Evolutionary conservation across 78 protist genomes (phyloP).

Genomic region (Acrasis kona): DNA sequence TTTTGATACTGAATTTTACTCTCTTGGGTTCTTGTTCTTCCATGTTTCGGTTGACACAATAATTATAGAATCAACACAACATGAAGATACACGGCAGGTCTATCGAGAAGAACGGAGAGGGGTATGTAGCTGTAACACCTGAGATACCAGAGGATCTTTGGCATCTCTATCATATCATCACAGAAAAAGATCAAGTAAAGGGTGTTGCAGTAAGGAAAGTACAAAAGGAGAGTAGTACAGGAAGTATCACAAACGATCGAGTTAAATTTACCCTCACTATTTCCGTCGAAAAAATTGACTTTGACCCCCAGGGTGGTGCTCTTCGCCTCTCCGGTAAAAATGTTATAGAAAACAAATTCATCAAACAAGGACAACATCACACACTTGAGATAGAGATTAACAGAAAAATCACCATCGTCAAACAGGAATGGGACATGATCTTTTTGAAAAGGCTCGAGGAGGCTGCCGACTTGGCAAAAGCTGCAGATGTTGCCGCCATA

Average conservation of each 20-base stretch:
- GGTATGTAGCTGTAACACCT: constrained; percentile 13
- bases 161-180: constrained; percentile 38
- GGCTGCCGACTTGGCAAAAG: constrained; percentile 17
- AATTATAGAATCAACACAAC: too few species aligned
- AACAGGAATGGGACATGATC: constrained; percentile 68
- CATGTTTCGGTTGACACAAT: too few species aligned
- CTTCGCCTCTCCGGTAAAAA: constrained; percentile 28
- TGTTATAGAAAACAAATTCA: neutral
- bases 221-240: constrained; percentile 58
- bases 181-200: constrained; percentile 21
- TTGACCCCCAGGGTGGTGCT: constrained; percentile 46
- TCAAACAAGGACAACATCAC: constrained; percentile 65
- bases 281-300: constrained; percentile 37
- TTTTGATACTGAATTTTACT: too few species aligned
- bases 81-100: too few species aligned
- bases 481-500: constrained; percentile 77
- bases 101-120: constrained; percentile 18
- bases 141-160: constrained; percentile 46
- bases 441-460: constrained; percentile 39
- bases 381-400: constrained; percentile 68
- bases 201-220: constrained; percentile 38
- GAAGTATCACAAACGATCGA: constrained; percentile 38
- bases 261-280: constrained; percentile 44
- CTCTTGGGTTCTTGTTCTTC: too few species aligned
- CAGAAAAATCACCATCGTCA: constrained; percentile 38